These are phyloP conservation scores for Phialophora macrospora DNA, from an alignment of 2,329 filamentous ascomycete genomes.

Conservation along the genomic window DNA sequence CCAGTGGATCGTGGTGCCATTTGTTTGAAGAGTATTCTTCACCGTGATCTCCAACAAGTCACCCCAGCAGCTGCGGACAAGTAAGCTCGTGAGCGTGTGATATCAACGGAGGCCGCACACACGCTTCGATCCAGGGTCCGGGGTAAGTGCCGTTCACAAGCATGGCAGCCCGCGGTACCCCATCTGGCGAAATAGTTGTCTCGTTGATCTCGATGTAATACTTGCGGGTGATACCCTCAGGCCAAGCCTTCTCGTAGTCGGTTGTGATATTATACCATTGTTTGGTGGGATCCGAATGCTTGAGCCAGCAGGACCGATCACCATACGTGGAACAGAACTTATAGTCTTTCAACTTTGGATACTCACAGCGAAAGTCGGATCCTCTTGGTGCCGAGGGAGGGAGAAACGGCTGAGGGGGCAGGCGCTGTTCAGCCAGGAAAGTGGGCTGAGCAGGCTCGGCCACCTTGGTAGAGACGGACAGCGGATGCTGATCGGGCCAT, in stretches of 20 bases:
- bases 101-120: background rate
- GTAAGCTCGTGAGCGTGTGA: background rate
- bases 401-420: background rate
- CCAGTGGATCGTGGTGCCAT: conserved; percentile 17
- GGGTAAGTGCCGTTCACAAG: conserved; percentile 9
- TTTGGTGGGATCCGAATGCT: background rate
- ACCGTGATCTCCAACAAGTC: conserved; percentile 14
- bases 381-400: conserved; percentile 1
- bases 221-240: conserved; percentile 7
- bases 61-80: conserved; percentile 11
- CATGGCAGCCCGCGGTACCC: conserved; percentile 2
- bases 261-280: conserved; percentile 11
- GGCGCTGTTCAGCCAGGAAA: background rate
- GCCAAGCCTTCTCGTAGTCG: conserved; percentile 9
- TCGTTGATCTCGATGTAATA: conserved; percentile 12
- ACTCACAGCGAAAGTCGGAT: conserved; percentile 2
- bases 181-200: conserved; percentile 4
- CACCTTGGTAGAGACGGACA: background rate
- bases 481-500: conserved; percentile 1
- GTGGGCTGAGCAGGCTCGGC: background rate
- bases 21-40: conserved; percentile 5
- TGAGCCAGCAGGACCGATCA: conserved; percentile 14
- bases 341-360: conserved; percentile 6
- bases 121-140: conserved; percentile 15
- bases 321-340: conserved; percentile 5